Base-by-base conservation (phyloP, 108 stramenopile genomes). In the Poteriospumella lacustris region DNA sequence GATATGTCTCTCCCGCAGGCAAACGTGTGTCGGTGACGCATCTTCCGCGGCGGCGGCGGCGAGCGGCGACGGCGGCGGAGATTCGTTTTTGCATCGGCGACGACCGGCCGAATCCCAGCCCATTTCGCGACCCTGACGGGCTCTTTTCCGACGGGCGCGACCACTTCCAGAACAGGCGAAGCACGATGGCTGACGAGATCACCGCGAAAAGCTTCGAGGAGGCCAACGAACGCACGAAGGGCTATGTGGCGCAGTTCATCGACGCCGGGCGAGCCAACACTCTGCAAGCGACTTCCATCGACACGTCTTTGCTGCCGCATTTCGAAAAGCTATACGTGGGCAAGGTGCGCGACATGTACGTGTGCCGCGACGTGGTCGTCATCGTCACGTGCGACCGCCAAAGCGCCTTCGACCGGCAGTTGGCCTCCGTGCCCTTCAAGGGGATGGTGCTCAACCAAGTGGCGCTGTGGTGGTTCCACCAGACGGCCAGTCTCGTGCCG, bases 381-480 rank as follows among this genome's bases (percentile, higher is more conserved):
- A 85, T 99, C 76, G 92, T 96, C 19, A 94, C 98, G 28, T 97
- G 96, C 42, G 98, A 97, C 87, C 90, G 98, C 43, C 96, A 97
- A 79, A 94, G 93, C 29, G 98, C 96, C 36, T 99, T 99, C 83
- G 98, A 99, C 87, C 92, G 98, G 15, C 83, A 87, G 76, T 88
- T 99, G 58, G 94, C 96, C 24, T 67, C 78, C 33, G 94, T 99
- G 3, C 98, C 98, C 1, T 97, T 87, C 91, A 99, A 99, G 73
- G 98, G 98, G 0, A 89, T 89, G 31, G 98, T 99, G 9, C 84
- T 99, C 60, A 99, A 97, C 78, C 79, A 92, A 70, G 91, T 91
- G 0, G 90, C 91, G 58, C 90, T 43, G 29, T 78, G 62, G 60
- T 99, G 98, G 98, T 99, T 99, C 78, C 89, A 91, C 56, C 41